Evolutionary conservation across 2,329 filamentous ascomycete species (phyloP).

Genomic region (Ceratocystis destructans): DNA sequence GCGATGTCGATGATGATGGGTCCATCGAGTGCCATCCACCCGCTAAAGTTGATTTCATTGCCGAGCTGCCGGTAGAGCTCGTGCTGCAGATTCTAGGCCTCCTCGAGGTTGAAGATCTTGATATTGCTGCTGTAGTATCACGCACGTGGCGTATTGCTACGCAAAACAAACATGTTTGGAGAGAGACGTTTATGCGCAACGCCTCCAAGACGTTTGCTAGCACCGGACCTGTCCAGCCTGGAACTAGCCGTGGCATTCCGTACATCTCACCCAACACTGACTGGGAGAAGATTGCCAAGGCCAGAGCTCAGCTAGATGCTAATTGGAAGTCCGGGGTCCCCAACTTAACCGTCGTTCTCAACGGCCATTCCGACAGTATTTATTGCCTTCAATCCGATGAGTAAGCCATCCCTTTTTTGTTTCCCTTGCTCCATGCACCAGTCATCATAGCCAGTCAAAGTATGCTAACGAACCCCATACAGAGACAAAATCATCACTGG

Average conservation of each 20-base stretch:
- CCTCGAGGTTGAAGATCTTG: constrained; percentile 40
- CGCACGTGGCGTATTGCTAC: constrained; percentile 35
- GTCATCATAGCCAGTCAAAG: background rate
- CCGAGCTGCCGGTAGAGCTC: constrained; percentile 42
- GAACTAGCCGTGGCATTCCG: constrained; percentile 45
- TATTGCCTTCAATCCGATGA: constrained; percentile 98
- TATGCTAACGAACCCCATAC: constrained; percentile 26
- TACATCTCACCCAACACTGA: constrained; percentile 48
- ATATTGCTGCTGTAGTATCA: constrained; percentile 38
- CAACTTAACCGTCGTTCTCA: constrained; percentile 64
- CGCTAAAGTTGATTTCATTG: constrained; percentile 37
- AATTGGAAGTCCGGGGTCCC: constrained; percentile 72
- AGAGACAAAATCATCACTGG: constrained; percentile 93
- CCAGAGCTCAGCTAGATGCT: constrained; percentile 58
- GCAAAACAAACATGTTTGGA: constrained; percentile 46
- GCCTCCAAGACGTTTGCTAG: constrained; percentile 49
- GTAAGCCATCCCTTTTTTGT: constrained; percentile 35
- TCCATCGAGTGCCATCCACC: constrained; percentile 16
- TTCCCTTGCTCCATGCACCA: background rate
- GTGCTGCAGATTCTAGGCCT: constrained; percentile 44
- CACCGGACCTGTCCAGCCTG: constrained; percentile 37
- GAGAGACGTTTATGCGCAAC: constrained; percentile 48
- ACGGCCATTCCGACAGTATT: constrained; percentile 88
- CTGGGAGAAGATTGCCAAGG: constrained; percentile 76
- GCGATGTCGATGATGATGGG: constrained; percentile 28